phyloP scores from a whole-genome alignment of 139 green algal species.

The Pycnococcus provasolii region DNA sequence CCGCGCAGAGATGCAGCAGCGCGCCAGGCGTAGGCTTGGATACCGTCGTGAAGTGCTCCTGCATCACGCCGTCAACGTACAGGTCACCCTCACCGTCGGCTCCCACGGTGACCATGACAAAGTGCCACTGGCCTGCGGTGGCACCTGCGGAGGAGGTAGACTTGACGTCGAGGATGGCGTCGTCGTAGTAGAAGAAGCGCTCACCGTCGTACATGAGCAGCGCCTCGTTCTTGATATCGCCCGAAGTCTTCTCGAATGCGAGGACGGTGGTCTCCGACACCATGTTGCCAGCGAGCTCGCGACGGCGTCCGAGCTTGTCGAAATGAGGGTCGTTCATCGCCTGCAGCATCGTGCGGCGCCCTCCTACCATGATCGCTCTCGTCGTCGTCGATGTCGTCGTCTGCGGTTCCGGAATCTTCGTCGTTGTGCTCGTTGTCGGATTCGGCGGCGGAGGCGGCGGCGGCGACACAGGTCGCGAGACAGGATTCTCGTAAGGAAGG shows the following conservation, averaged over 20 bases:
- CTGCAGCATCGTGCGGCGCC: neutral
- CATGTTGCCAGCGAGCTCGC: too few relatives aligned
- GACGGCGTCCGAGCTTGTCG: too few relatives aligned
- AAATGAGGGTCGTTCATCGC: too few relatives aligned
- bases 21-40: constrained; percentile 1
- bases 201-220: constrained; percentile 27
- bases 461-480: neutral
- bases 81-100: constrained; percentile 1
- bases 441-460: neutral
- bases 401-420: neutral
- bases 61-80: constrained; percentile 14
- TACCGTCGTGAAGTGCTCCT: constrained; percentile 17
- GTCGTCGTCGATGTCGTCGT: constrained; percentile 21
- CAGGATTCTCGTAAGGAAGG: neutral
- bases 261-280: neutral
- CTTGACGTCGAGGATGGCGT: constrained; percentile 22
- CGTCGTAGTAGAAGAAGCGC: constrained; percentile 31
- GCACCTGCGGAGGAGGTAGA: neutral
- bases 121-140: constrained; percentile 13
- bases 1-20: neutral
- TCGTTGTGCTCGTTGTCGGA: neutral
- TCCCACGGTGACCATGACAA: constrained; percentile 3
- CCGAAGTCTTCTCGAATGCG: constrained; percentile 9
- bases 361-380: neutral
- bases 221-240: constrained; percentile 9